Percentiles rank a stretch among this genome's conserved stretches.
These are phyloP conservation scores for Schizothecium vesticola DNA, from an alignment of 495 filamentous ascomycete genomes.

Conservation along the genomic window DNA sequence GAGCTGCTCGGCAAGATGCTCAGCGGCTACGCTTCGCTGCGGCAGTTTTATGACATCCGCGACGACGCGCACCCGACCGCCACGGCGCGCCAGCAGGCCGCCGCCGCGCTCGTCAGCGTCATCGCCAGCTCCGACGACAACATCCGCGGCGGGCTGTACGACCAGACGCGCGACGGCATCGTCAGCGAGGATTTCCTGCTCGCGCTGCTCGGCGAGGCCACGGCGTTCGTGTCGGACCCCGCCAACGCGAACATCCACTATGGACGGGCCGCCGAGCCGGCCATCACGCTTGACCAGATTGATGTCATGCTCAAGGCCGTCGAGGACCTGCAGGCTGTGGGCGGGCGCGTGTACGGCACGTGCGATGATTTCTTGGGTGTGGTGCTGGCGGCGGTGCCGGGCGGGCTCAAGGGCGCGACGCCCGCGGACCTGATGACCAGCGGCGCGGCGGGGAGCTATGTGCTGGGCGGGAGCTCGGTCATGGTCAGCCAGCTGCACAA, in stretches of 20 bases:
- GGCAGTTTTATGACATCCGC: slow-evolving; percentile 80
- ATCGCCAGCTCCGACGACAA: slow-evolving; percentile 79
- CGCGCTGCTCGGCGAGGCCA: slow-evolving; percentile 75
- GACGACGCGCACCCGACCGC: slow-evolving; percentile 42
- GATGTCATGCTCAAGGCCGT: slow-evolving; percentile 70
- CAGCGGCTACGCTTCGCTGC: slow-evolving; percentile 84
- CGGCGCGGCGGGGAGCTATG: slow-evolving; percentile 46
- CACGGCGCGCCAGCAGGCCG: slow-evolving; percentile 55
- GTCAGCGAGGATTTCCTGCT: slow-evolving; percentile 81
- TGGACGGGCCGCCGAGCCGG: slow-evolving; percentile 22
- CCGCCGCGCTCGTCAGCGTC: slow-evolving; percentile 65
- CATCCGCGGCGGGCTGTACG: slow-evolving; percentile 82
- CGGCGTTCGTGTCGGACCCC: slow-evolving; percentile 65
- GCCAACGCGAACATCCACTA: slow-evolving; percentile 25
- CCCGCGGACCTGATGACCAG: slow-evolving; percentile 65
- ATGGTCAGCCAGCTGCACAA: slow-evolving; percentile 57
- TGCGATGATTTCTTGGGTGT: slow-evolving; percentile 66
- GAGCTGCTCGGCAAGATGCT: slow-evolving; percentile 72
- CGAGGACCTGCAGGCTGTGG: slow-evolving; percentile 76
- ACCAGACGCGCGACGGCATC: slow-evolving; percentile 68
- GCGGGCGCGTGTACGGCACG: slow-evolving; percentile 59
- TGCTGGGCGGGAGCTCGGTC: slow-evolving; percentile 67
- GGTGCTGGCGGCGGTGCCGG: slow-evolving; percentile 41
- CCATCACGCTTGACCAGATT: slow-evolving; percentile 60
- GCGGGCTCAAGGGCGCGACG: slow-evolving; percentile 42